Evolutionary conservation across 2,329 filamentous ascomycete genomes (phyloP).

Genomic region (Epichloe bromicola): DNA sequence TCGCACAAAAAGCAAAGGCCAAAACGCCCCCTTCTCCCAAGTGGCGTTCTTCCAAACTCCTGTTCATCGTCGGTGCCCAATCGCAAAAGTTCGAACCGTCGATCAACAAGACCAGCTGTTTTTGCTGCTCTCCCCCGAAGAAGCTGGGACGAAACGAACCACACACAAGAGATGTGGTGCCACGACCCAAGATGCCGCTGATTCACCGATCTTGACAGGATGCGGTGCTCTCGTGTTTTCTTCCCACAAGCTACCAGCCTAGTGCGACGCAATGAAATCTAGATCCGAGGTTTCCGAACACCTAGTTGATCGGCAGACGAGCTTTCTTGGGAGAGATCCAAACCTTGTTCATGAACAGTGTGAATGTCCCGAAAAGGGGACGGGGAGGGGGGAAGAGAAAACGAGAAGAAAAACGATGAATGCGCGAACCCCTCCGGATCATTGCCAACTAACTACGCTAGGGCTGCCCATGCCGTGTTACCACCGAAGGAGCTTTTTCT

Average conservation of each 20-base stretch:
- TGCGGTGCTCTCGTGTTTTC: neutral
- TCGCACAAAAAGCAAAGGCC: neutral
- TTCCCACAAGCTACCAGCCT: neutral
- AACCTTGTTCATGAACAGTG: neutral
- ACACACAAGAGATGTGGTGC: neutral
- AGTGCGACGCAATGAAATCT: neutral
- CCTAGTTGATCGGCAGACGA: neutral
- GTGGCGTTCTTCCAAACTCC: neutral
- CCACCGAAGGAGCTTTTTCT: neutral
- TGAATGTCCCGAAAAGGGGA: neutral
- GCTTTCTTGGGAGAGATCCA: neutral
- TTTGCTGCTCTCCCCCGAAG: neutral
- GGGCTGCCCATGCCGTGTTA: neutral
- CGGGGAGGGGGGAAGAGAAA: neutral
- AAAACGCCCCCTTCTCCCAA: neutral
- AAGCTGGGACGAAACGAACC: neutral
- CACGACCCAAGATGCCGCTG: neutral
- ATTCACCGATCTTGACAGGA: neutral
- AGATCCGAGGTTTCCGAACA: neutral
- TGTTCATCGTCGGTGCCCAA: neutral
- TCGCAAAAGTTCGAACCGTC: neutral
- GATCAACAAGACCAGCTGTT: neutral
- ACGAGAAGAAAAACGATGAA: neutral
- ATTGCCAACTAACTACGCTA: neutral
- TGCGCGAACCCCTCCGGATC: neutral